phyloP scores from a whole-genome alignment of 495 filamentous ascomycete genomes.

The Collariella sp. region DNA sequence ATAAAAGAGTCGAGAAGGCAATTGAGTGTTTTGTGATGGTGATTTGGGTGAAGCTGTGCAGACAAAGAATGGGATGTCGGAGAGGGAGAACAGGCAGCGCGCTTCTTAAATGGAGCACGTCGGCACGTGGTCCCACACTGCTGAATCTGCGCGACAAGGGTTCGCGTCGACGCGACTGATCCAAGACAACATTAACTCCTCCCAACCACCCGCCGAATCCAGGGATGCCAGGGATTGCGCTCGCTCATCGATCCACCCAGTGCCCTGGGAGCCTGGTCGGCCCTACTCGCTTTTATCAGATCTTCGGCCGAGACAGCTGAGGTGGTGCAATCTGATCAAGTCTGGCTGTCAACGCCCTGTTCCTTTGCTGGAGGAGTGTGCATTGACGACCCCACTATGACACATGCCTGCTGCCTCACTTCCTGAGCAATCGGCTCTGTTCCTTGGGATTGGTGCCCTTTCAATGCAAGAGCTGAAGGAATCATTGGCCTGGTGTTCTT shows the following conservation, averaged over 20 bases:
- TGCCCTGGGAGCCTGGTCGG: neutral
- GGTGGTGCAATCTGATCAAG: neutral
- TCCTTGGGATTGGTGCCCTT: neutral
- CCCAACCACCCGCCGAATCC: neutral
- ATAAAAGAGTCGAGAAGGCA: slow-evolving; percentile 3
- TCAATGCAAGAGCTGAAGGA: too few species aligned
- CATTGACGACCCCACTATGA: neutral
- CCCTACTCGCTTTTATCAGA: slow-evolving; percentile 13
- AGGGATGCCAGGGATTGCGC: neutral
- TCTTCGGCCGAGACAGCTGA: slow-evolving; percentile 8
- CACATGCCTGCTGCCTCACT: neutral
- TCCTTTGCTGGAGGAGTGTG: too few species aligned
- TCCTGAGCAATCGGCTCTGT: neutral
- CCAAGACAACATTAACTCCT: slow-evolving; percentile 3
- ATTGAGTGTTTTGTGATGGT: neutral
- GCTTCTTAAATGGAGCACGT: slow-evolving; percentile 26
- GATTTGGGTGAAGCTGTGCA: slow-evolving; percentile 3
- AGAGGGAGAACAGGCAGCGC: slow-evolving; percentile 5
- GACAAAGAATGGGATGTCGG: slow-evolving; percentile 12
- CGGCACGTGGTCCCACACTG: slow-evolving; percentile 15
- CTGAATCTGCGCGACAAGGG: slow-evolving; percentile 12
- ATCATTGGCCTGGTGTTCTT: too few species aligned
- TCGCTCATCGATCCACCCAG: neutral
- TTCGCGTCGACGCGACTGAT: slow-evolving; percentile 18
- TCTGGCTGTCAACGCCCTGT: neutral